phyloP scores from a whole-genome alignment of 1,139 yeast species.

The Hemisphaericaspora lyxosophila region DNA sequence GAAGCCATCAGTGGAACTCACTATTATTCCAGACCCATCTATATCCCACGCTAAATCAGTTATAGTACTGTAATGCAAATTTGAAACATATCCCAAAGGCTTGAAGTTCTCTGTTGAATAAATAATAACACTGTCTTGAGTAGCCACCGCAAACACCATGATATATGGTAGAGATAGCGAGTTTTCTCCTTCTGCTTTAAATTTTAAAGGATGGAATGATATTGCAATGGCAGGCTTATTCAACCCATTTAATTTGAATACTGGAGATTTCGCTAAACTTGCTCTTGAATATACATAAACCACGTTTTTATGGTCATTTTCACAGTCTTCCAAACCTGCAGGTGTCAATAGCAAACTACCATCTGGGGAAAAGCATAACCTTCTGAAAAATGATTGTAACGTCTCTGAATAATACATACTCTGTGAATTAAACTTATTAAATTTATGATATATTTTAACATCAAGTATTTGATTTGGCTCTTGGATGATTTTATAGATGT shows the following conservation, averaged over 20 bases:
- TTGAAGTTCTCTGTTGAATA: conserved; percentile 71
- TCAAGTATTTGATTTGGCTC: conserved; percentile 1
- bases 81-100: conserved; percentile 75
- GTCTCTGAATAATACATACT: conserved; percentile 78
- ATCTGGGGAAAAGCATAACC: conserved; percentile 85
- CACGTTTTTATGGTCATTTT: conserved; percentile 46
- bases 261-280: conserved; percentile 66
- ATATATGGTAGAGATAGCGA: conserved; percentile 61
- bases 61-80: conserved; percentile 82
- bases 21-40: conserved; percentile 69
- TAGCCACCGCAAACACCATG: conserved; percentile 89
- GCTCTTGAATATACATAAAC: conserved; percentile 75
- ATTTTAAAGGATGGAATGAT: conserved; percentile 69
- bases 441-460: conserved; percentile 12
- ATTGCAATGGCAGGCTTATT: conserved; percentile 83
- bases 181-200: conserved; percentile 30
- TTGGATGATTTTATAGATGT: conserved; percentile 43
- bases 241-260: conserved; percentile 76
- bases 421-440: conserved; percentile 25
- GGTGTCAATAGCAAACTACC: conserved; percentile 82
- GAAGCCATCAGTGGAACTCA: conserved; percentile 93
- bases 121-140: conserved; percentile 80
- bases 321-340: conserved; percentile 54
- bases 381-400: conserved; percentile 82
- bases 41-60: conserved; percentile 86